Conservation (phyloP, 768 basidiomycete species). For the Mycena crocata region DNA sequence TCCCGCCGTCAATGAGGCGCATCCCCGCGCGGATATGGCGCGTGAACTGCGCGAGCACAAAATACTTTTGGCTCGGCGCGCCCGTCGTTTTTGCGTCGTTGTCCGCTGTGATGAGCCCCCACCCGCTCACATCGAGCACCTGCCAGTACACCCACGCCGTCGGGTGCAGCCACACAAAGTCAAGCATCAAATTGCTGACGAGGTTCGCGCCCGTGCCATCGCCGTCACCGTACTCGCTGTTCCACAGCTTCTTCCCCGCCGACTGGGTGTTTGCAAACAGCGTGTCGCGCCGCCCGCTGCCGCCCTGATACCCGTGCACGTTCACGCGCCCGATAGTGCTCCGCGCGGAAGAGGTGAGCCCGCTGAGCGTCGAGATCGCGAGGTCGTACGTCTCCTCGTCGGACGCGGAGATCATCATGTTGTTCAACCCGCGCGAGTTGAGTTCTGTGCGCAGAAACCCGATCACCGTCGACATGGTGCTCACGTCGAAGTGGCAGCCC, state of each 20-base stretch:
- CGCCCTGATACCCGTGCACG: slow-evolving; percentile 35
- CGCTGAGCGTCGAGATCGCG: slow-evolving; percentile 18
- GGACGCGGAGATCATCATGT: slow-evolving; percentile 28
- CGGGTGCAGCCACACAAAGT: slow-evolving; percentile 34
- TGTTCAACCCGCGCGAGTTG: slow-evolving; percentile 29
- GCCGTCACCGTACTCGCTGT: slow-evolving; percentile 34
- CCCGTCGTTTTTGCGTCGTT: slow-evolving; percentile 27
- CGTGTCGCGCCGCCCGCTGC: slow-evolving; percentile 27
- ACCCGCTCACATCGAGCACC: slow-evolving; percentile 27
- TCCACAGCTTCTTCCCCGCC: slow-evolving; percentile 31
- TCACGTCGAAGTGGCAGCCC: slow-evolving; percentile 35
- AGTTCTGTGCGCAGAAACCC: slow-evolving; percentile 29
- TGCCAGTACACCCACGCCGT: slow-evolving; percentile 37
- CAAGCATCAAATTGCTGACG: slow-evolving; percentile 32
- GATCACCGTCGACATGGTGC: slow-evolving; percentile 33
- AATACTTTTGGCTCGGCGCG: slow-evolving; percentile 33
- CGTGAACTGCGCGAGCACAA: slow-evolving; percentile 34
- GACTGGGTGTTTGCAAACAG: slow-evolving; percentile 22
- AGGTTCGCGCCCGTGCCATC: slow-evolving; percentile 31
- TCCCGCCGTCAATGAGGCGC: slow-evolving; percentile 25
- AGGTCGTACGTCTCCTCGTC: slow-evolving; percentile 35
- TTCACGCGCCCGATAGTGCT: slow-evolving; percentile 27
- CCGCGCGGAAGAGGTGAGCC: slow-evolving; percentile 18
- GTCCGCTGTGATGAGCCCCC: slow-evolving; percentile 32
- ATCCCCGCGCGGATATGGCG: slow-evolving; percentile 34